Evolutionary conservation across 139 green algal genomes (phyloP).

Genomic region (Haematococcus lacustris): DNA sequence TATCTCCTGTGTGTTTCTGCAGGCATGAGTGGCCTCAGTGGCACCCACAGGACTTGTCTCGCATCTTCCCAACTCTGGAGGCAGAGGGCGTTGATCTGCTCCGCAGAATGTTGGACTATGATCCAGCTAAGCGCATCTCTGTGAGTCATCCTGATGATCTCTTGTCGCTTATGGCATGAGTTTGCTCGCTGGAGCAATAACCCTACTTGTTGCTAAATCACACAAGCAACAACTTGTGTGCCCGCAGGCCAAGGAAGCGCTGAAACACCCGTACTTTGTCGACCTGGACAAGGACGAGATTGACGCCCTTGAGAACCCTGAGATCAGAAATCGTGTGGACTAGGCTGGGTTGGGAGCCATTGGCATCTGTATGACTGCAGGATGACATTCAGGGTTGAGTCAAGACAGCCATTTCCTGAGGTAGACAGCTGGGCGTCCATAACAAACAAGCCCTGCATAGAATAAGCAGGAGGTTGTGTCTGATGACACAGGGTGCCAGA

Average conservation of each 20-base stretch:
- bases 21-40: conserved; percentile 63
- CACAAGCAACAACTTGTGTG: too few relatives aligned
- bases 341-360: too few relatives aligned
- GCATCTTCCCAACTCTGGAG: conserved; percentile 73
- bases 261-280: conserved; percentile 94
- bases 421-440: too few relatives aligned
- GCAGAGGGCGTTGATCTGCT: conserved; percentile 69
- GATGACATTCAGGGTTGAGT: too few relatives aligned
- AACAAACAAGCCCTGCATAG: too few relatives aligned
- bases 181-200: not conserved
- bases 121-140: conserved; percentile 70
- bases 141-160: too few relatives aligned
- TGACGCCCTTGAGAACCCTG: conserved; percentile 64
- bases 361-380: too few relatives aligned
- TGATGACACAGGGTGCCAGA: too few relatives aligned
- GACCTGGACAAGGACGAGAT: conserved; percentile 66
- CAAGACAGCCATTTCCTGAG: too few relatives aligned
- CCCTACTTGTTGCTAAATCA: too few relatives aligned
- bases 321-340: too few relatives aligned
- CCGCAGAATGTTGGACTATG: conserved; percentile 64
- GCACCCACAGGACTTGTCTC: conserved; percentile 42
- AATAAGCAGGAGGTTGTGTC: too few relatives aligned
- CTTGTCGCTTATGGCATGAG: not conserved
- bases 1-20: not conserved
- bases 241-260: conserved; percentile 83